Evolutionary conservation across 345 rosid species (phyloP).

Genomic region (Rubroshorea leprosula): DNA sequence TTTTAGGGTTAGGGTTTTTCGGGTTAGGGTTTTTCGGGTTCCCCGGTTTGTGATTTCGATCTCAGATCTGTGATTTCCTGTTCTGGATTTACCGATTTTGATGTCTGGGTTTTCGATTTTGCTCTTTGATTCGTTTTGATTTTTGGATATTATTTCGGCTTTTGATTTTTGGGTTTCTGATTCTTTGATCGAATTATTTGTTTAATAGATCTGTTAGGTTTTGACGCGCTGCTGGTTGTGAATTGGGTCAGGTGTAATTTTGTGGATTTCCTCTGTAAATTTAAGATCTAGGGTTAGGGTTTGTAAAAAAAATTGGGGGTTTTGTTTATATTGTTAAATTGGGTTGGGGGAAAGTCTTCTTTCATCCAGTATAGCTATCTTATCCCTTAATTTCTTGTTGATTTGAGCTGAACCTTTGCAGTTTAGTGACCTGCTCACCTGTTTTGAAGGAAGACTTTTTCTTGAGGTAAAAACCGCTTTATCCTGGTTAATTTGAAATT

Average conservation of each 20-base stretch:
- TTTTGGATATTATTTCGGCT: constrained; percentile 1
- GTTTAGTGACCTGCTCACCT: constrained; percentile 16
- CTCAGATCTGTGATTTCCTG: constrained; percentile 10
- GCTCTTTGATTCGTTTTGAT: not conserved
- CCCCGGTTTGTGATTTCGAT: constrained; percentile 10
- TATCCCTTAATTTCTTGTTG: not conserved
- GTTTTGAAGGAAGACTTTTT: constrained; percentile 17
- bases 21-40: constrained; percentile 12
- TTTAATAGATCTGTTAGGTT: constrained; percentile 18
- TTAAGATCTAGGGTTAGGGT: constrained; percentile 36
- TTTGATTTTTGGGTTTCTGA: constrained; percentile 5
- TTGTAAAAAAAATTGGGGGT: constrained; percentile 19
- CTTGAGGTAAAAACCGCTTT: constrained; percentile 19
- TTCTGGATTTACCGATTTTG: constrained; percentile 1
- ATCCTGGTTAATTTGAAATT: constrained; percentile 2
- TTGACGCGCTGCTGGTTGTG: not conserved
- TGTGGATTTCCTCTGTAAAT: constrained; percentile 11
- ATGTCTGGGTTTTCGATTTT: not conserved
- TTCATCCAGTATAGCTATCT: not conserved
- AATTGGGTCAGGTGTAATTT: constrained; percentile 1
- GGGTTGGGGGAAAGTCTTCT: constrained; percentile 7
- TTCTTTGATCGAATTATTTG: not conserved
- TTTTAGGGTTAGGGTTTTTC: constrained; percentile 29
- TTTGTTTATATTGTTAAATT: constrained; percentile 6
- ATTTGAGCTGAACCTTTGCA: constrained; percentile 8